Conservation (phyloP, 768 basidiomycete genomes). For the Tricholoma sp. region DNA sequence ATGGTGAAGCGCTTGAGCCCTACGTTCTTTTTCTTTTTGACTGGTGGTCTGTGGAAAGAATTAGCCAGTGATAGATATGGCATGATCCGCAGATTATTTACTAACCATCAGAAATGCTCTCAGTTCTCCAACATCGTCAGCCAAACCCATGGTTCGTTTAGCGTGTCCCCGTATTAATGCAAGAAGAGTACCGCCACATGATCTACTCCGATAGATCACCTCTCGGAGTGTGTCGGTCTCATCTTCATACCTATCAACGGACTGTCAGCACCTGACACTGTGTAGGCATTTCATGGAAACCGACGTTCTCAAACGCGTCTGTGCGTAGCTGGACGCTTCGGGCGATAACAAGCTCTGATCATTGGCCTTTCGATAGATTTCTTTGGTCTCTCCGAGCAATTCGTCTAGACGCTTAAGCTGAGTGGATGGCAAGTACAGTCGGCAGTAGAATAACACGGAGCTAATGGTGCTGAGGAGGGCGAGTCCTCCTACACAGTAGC, state of each 20-base stretch:
- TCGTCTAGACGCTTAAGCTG: constrained; percentile 5
- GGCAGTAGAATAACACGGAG: neutral
- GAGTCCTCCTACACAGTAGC: constrained; percentile 6
- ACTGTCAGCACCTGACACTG: too few relatives aligned
- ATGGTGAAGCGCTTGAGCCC: too few relatives aligned
- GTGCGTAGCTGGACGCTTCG: neutral
- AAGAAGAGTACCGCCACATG: neutral
- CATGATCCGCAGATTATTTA: neutral
- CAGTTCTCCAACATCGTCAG: neutral
- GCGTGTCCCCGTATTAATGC: neutral
- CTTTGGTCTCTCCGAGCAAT: constrained; percentile 1
- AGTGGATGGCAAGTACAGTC: neutral
- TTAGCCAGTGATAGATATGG: too few relatives aligned
- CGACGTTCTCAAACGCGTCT: neutral
- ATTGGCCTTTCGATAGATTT: neutral
- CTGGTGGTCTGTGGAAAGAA: too few relatives aligned
- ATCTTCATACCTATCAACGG: neutral
- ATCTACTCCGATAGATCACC: neutral
- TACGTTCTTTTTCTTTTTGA: too few relatives aligned
- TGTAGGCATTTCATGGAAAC: too few relatives aligned
- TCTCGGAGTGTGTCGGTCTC: neutral
- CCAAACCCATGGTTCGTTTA: neutral
- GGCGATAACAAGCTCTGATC: neutral
- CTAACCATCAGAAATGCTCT: neutral
- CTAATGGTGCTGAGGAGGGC: constrained; percentile 1